A percentile compares a stretch with the other conserved stretches of the same genome.
phyloP scores from a whole-genome alignment of 1,284 basidiomycete species.

The Austroboletus novae-zelandiae region DNA sequence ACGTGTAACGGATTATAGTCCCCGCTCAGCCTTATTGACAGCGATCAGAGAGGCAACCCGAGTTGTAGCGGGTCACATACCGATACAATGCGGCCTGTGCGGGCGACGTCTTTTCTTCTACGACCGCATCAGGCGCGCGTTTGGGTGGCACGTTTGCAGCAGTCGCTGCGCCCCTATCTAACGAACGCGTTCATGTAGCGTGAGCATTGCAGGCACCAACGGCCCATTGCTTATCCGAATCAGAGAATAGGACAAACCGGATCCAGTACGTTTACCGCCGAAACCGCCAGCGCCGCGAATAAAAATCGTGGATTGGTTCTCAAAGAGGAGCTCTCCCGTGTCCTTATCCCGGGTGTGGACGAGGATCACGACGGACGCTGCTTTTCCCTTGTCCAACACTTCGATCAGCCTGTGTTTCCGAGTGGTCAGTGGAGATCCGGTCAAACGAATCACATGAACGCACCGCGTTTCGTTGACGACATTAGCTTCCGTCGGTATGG shows the following conservation, averaged over 20 bases:
- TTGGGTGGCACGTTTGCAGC: slow-evolving; percentile 83
- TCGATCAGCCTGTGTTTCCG: slow-evolving; percentile 57
- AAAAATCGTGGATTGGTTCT: slow-evolving; percentile 92
- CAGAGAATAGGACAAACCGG: slow-evolving; percentile 44
- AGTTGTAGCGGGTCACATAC: slow-evolving; percentile 38
- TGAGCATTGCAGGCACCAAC: not conserved
- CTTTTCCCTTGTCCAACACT: slow-evolving; percentile 89
- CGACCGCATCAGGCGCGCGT: slow-evolving; percentile 78
- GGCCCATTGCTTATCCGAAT: slow-evolving; percentile 3
- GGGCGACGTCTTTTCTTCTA: slow-evolving; percentile 82
- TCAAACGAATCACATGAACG: slow-evolving; percentile 11
- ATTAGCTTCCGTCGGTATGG: slow-evolving; percentile 86
- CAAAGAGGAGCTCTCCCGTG: slow-evolving; percentile 83
- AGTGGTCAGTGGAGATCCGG: slow-evolving; percentile 3
- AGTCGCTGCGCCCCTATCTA: slow-evolving; percentile 89
- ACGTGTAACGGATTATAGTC: slow-evolving; percentile 93
- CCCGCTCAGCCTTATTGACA: slow-evolving; percentile 66
- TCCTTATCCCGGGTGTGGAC: slow-evolving; percentile 79
- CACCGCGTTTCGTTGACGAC: slow-evolving; percentile 77
- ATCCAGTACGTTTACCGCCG: slow-evolving; percentile 85
- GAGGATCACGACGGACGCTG: slow-evolving; percentile 80
- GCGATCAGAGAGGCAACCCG: slow-evolving; percentile 3
- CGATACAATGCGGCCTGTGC: slow-evolving; percentile 91
- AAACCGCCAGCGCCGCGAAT: slow-evolving; percentile 95
- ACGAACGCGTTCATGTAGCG: not conserved